Conservation (phyloP, 2,329 filamentous ascomycete genomes). For the Ceratocystis huliohia region DNA sequence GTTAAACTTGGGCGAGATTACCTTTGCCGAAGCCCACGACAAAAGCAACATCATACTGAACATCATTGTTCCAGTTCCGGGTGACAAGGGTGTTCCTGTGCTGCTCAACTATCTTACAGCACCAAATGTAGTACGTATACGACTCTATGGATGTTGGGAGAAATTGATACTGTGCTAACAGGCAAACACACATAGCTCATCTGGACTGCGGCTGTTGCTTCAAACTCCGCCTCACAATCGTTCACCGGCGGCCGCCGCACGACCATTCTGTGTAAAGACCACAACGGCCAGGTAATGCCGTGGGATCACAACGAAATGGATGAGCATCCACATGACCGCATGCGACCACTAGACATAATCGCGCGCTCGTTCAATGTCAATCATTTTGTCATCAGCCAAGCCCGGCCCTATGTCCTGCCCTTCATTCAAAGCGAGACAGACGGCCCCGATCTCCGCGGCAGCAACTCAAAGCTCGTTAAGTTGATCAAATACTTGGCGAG, state of each 20-base stretch:
- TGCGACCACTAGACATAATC: slow-evolving; percentile 20
- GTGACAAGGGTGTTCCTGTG: slow-evolving; percentile 63
- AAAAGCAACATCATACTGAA: slow-evolving; percentile 78
- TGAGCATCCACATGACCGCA: slow-evolving; percentile 19
- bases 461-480: slow-evolving; percentile 45
- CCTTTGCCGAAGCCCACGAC: slow-evolving; percentile 84
- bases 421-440: slow-evolving; percentile 74
- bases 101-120: slow-evolving; percentile 86
- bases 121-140: slow-evolving; percentile 66
- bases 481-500: slow-evolving; percentile 48
- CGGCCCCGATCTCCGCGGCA: slow-evolving; percentile 52
- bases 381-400: slow-evolving; percentile 89
- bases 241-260: slow-evolving; percentile 53
- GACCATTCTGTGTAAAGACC: slow-evolving; percentile 64
- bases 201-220: slow-evolving; percentile 66
- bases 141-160: neutral
- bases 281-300: slow-evolving; percentile 56
- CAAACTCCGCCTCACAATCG: slow-evolving; percentile 53
- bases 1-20: slow-evolving; percentile 75
- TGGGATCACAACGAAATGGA: slow-evolving; percentile 36
- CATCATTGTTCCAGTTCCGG: slow-evolving; percentile 73
- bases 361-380: slow-evolving; percentile 70
- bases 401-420: slow-evolving; percentile 76
- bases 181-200: slow-evolving; percentile 46
- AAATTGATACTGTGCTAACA: neutral